These are phyloP conservation scores for Lodderomyces orthopsilosis DNA, from an alignment of 1,139 yeast genomes.

Conservation along the genomic window DNA sequence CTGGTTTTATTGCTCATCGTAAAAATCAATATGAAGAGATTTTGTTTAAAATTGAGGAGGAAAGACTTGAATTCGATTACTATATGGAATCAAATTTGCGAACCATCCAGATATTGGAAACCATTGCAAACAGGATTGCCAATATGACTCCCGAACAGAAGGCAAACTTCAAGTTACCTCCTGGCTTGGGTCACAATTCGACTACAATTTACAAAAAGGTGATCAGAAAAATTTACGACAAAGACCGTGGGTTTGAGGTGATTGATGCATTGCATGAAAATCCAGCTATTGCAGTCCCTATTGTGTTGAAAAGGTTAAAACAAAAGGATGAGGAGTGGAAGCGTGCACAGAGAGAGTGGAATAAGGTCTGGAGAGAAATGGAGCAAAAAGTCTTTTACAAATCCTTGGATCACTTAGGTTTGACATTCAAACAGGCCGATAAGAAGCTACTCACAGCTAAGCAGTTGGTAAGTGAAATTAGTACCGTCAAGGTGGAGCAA, in stretches of 20 bases:
- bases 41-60: slow-evolving; percentile 92
- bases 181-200: slow-evolving; percentile 90
- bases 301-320: slow-evolving; percentile 84
- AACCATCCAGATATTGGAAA: slow-evolving; percentile 92
- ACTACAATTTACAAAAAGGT: slow-evolving; percentile 90
- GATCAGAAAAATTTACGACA: slow-evolving; percentile 86
- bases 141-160: slow-evolving; percentile 92
- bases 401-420: slow-evolving; percentile 90
- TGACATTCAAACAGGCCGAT: slow-evolving; percentile 94
- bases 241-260: slow-evolving; percentile 93
- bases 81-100: slow-evolving; percentile 93
- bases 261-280: slow-evolving; percentile 93
- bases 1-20: slow-evolving; percentile 96
- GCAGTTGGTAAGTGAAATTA: slow-evolving; percentile 85
- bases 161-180: slow-evolving; percentile 80
- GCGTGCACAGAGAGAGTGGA: slow-evolving; percentile 98
- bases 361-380: slow-evolving; percentile 97
- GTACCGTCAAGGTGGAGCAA: slow-evolving; percentile 90
- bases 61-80: slow-evolving; percentile 93
- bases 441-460: slow-evolving; percentile 88
- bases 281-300: slow-evolving; percentile 93
- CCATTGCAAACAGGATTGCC: slow-evolving; percentile 91
- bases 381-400: slow-evolving; percentile 94
- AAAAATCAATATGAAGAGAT: slow-evolving; percentile 97
- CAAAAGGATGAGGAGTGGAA: slow-evolving; percentile 99